phyloP scores from a whole-genome alignment of 106 monocot species.

The Narthecium ossifragum region DNA sequence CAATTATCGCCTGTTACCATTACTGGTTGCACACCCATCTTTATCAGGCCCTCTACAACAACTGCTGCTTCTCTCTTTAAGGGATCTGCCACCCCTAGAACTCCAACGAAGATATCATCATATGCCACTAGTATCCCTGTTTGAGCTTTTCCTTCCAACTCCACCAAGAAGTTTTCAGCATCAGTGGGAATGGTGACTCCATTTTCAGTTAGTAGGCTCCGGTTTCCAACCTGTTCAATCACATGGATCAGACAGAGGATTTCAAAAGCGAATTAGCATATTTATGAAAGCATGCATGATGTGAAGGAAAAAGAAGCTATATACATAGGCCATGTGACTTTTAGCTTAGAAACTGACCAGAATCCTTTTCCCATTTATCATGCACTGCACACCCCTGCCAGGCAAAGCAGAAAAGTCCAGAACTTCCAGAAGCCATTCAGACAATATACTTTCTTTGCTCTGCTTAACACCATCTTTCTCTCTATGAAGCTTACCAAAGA shows the following conservation, averaged over 20 bases:
- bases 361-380: slow-evolving; percentile 54
- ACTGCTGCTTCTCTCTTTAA: slow-evolving; percentile 91
- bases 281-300: neutral
- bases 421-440: slow-evolving; percentile 81
- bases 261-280: too few species aligned
- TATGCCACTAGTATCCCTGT: slow-evolving; percentile 84
- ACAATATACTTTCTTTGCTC: slow-evolving; percentile 43
- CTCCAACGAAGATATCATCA: slow-evolving; percentile 55
- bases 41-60: slow-evolving; percentile 79
- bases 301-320: neutral
- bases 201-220: slow-evolving; percentile 67
- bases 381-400: slow-evolving; percentile 87
- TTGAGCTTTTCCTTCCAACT: slow-evolving; percentile 63
- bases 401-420: slow-evolving; percentile 76
- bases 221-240: slow-evolving; percentile 65
- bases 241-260: too few species aligned
- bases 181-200: slow-evolving; percentile 46
- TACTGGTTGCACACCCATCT: slow-evolving; percentile 71
- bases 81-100: slow-evolving; percentile 77
- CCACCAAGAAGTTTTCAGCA: slow-evolving; percentile 64
- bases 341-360: slow-evolving; percentile 46
- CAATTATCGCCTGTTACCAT: slow-evolving; percentile 99
- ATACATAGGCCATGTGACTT: neutral
- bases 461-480: slow-evolving; percentile 22
- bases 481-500: slow-evolving; percentile 43